These are phyloP conservation scores for Dendrobium catenatum DNA, from an alignment of 106 monocot species.

Conservation along the genomic window DNA sequence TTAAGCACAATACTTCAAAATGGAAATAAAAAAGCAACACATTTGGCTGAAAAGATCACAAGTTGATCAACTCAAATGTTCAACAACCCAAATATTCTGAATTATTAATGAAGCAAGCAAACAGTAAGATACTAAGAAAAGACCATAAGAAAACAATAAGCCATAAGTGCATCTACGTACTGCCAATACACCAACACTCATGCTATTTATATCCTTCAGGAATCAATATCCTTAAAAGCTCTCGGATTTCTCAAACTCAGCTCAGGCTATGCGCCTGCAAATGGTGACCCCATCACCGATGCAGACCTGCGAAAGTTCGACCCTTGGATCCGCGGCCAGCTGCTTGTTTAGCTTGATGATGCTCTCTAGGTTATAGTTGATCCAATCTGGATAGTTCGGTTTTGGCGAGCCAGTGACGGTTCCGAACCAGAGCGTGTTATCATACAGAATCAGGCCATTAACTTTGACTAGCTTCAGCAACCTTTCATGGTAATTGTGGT, in stretches of 20 bases:
- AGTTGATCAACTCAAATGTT: no score
- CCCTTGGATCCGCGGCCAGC: conserved; percentile 26
- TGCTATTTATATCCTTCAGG: no score
- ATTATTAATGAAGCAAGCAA: no score
- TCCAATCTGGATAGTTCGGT: neutral
- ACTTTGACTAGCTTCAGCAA: conserved; percentile 30
- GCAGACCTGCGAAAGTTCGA: conserved; percentile 32
- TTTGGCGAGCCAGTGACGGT: conserved; percentile 16
- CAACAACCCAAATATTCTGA: no score
- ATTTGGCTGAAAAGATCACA: no score
- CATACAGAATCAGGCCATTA: conserved; percentile 39
- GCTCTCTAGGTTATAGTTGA: neutral
- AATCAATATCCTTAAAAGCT: no score
- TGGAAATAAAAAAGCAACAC: no score
- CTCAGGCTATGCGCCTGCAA: conserved; percentile 32
- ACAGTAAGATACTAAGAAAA: no score
- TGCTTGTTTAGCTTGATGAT: conserved; percentile 25
- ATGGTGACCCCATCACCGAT: conserved; percentile 41
- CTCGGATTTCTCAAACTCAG: neutral
- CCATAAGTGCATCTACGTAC: no score
- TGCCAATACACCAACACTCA: no score
- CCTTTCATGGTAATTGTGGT: conserved; percentile 21
- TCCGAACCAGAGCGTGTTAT: conserved; percentile 49
- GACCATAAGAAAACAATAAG: no score
- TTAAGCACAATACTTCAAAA: no score